Conservation (phyloP, 2,329 filamentous ascomycete genomes). For the Penicillium sp. region DNA sequence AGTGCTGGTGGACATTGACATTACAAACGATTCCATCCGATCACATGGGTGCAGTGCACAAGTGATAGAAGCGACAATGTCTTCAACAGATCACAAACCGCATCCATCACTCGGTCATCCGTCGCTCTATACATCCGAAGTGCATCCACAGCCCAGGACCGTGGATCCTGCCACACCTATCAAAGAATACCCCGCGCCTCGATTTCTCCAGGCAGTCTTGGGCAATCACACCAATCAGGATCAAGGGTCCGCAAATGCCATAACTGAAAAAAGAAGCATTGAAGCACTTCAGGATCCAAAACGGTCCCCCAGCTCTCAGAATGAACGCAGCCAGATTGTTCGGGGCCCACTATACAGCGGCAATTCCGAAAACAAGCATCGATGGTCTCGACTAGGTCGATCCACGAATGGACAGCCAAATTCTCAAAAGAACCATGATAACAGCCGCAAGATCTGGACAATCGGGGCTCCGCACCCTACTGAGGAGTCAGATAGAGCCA, state of each 20-base stretch:
- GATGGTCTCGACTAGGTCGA: conserved; percentile 5
- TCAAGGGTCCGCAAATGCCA: neutral
- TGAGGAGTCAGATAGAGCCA: neutral
- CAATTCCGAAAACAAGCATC: conserved; percentile 5
- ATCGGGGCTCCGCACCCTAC: neutral
- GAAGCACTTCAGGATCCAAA: no score
- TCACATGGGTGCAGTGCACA: no score
- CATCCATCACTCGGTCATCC: neutral
- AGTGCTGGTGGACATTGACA: neutral
- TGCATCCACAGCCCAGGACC: neutral
- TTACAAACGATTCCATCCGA: no score
- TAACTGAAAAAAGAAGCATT: neutral
- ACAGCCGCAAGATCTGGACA: neutral
- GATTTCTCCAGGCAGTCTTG: conserved; percentile 4
- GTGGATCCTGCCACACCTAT: neutral
- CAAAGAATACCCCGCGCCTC: conserved; percentile 1
- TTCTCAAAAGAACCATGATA: neutral
- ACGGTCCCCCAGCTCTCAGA: no score
- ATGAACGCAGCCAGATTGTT: no score
- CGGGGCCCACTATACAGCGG: no score
- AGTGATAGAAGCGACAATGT: no score
- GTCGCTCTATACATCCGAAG: neutral
- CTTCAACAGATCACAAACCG: neutral
- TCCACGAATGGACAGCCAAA: conserved; percentile 3
- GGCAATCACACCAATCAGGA: conserved; percentile 4